Percentiles rank a stretch among this genome's conserved stretches.
These are phyloP conservation scores for Vigna trinervia DNA, from an alignment of 306 rosid species.

Conservation along the genomic window DNA sequence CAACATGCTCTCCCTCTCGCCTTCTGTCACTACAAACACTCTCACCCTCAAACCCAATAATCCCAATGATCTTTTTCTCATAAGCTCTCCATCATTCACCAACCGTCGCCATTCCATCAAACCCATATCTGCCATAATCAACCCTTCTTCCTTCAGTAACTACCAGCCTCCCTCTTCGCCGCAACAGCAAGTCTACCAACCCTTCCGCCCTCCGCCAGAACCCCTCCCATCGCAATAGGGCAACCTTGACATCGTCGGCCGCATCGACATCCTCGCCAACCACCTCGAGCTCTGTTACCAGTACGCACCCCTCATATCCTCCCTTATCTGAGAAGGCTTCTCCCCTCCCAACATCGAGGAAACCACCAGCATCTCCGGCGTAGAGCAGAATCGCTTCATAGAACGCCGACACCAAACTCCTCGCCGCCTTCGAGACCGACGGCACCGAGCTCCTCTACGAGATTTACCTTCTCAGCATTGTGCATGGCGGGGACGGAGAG, in stretches of 20 bases:
- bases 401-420: conserved; percentile 57
- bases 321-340: conserved; percentile 75
- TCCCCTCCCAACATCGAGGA: conserved; percentile 74
- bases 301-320: conserved; percentile 73
- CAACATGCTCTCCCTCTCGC: conserved; percentile 24
- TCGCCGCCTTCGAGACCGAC: conserved; percentile 59
- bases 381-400: conserved; percentile 75
- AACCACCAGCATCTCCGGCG: conserved; percentile 69
- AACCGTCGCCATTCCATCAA: background rate
- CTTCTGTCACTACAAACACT: background rate
- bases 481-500: conserved; percentile 55
- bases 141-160: background rate
- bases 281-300: conserved; percentile 84
- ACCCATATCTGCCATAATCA: conserved; percentile 31
- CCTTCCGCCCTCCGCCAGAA: conserved; percentile 83
- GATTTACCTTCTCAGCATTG: conserved; percentile 63
- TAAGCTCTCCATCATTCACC: background rate
- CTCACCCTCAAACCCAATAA: background rate
- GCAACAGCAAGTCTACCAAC: conserved; percentile 72
- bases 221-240: conserved; percentile 56
- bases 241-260: conserved; percentile 59
- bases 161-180: background rate
- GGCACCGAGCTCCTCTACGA: conserved; percentile 81
- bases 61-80: background rate
- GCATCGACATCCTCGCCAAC: conserved; percentile 63